Evolutionary conservation across 805 yeast species (phyloP), one percentile per base, ranked within the genome.

Genomic region (Zygosaccharomyces kombuchaensis): DNA sequence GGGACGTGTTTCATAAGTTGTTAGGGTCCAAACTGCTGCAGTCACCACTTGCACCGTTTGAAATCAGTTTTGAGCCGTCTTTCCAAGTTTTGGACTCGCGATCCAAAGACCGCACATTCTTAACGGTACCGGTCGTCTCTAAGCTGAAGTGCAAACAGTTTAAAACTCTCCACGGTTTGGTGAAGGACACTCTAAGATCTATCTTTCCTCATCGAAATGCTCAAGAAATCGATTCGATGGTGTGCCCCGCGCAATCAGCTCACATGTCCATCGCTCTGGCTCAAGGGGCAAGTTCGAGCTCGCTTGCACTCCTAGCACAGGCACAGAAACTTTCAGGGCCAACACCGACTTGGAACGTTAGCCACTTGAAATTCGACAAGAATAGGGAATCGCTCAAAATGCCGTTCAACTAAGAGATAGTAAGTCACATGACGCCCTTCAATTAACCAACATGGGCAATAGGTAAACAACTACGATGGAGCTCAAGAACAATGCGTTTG

Each of bases 261-360:
- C 52, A 48, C 38, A 42, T 48, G 46, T 49, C 53, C 9, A 40
- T 49, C 34, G 53, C 44, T n/a, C 32, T 43, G 16, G 43, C 47
- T 14, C 14, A 36, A 4, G 41, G 41, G 4, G 27, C n/a, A 14
- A 38, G 23, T 9, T 30, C 41, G 16, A 38, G 34, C 22, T 22
- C 29, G 9, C 9, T 38, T n/a, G 34, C 34, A 2, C 14, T 38
- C 12, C 27, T 30, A 13, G 19, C 31, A 4, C 32, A 38, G 22
- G 23, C 13, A n/a, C 10, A 27, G 31, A 31, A 26, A 14, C 41
- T 25, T 9, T 17, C 27, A 22, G 14, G 6, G 6, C 34, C 41
- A 38, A n/a, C 26, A 16, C 41, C 41, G 8, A 27, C 26, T 1
- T 38, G 41, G 41, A 38, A 13, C 13, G 34, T 16, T n/a, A 17